These are phyloP conservation scores for Typha latifolia DNA, from an alignment of 176 grass and related monocot genomes.

Conservation along the genomic window DNA sequence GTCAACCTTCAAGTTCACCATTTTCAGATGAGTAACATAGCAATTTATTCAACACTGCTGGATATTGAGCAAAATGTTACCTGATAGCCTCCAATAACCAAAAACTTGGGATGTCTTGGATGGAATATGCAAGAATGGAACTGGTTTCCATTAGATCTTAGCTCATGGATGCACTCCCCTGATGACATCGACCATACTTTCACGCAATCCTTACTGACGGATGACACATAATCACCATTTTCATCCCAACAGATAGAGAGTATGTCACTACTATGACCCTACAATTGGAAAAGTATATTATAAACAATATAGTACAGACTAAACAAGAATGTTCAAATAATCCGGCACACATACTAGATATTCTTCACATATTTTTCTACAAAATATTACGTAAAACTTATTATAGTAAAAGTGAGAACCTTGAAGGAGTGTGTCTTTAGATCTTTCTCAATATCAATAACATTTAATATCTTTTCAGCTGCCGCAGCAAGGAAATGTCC, in stretches of 20 bases:
- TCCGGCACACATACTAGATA: background rate
- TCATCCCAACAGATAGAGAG: conserved; percentile 82
- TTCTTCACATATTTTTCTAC: too few species aligned
- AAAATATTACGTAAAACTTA: background rate
- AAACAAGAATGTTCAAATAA: background rate
- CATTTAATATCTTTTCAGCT: conserved; percentile 55
- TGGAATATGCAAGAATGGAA: conserved; percentile 91
- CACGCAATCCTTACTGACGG: conserved; percentile 73
- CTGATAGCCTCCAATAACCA: conserved; percentile 90
- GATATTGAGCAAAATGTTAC: conserved; percentile 17
- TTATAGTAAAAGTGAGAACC: conserved; percentile 21
- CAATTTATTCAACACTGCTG: background rate
- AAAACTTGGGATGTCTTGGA: conserved; percentile 53
- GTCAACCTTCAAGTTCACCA: background rate
- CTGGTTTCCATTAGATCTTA: conserved; percentile 75
- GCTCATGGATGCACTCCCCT: conserved; percentile 48
- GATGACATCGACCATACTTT: conserved; percentile 70
- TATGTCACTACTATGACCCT: conserved; percentile 63
- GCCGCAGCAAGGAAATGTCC: conserved; percentile 78
- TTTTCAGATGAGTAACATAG: background rate
- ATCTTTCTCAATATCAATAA: conserved; percentile 63
- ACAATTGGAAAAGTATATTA: conserved; percentile 14
- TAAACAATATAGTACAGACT: background rate
- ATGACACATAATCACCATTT: conserved; percentile 69
- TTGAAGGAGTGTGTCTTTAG: conserved; percentile 35